Evolutionary conservation across 345 rosid genomes (phyloP), one percentile per base, ranked within the genome.

Genomic region (Citrus glauca): DNA sequence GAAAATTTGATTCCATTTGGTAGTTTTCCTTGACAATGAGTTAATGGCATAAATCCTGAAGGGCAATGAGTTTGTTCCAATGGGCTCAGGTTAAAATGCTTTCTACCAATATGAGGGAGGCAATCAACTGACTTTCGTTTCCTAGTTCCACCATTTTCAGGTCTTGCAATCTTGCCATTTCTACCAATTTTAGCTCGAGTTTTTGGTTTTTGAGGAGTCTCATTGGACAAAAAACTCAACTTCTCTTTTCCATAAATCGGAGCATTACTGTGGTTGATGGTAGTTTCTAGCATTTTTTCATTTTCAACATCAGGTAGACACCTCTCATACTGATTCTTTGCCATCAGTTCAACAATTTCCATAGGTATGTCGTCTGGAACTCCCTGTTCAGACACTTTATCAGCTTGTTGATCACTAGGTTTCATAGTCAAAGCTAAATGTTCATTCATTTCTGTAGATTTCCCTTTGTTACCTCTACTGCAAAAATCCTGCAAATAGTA

Each of bases 331-430:
- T 93, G 98, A 86, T 89, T 84, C 85, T 88, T 93, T 77, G 99
- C 98, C 94, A 93, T 88, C 80, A 93, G 94, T 84, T 97, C 98
- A 33, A 88, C 98, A 72, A 97, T 93, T 80, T 93, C 99, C 98
- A 93, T 91, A 19, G 98, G 94, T 77, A 90, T 89, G 79, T 96
- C 99, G 87, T 94, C 99, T 42, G 50, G 72, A 82, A 68, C 75
- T 80, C 84, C 89, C 74, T 81, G 91, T 74, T 93, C 98, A 75
- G 85, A 56, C 7, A 71, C 78, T 65, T 77, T 86, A 79, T 81
- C 92, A 74, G 83, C 83, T 81, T 57, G 80, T 66, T 86, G 85
- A 59, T 82, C 77, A 77, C 59, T 56, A 35, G 78, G 85, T 67
- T 84, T 86, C 83, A 74, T 76, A 68, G 71, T 14, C 71, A 78